A percentile compares a stretch with the other conserved stretches of the same genome.
Evolutionary conservation across 2,329 filamentous ascomycete genomes (phyloP).

Genomic region (Lasiodiplodia citricola): DNA sequence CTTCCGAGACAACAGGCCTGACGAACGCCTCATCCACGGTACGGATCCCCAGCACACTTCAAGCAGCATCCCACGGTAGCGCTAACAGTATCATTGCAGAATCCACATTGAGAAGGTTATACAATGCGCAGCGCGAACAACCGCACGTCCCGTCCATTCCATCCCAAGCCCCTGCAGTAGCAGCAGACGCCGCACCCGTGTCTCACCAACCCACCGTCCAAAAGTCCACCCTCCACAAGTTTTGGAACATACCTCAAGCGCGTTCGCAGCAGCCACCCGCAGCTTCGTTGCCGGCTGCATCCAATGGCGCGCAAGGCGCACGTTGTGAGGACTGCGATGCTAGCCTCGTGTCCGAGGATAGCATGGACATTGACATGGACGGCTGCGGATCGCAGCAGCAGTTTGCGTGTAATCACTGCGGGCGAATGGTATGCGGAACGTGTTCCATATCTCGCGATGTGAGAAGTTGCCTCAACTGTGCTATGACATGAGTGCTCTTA

Average conservation of each 20-base stretch:
- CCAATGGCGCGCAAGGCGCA: slow-evolving; percentile 27
- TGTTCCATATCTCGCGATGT: slow-evolving; percentile 47
- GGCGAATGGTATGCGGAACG: slow-evolving; percentile 47
- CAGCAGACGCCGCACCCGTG: background rate
- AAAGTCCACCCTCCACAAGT: slow-evolving; percentile 51
- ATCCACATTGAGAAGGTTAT: slow-evolving; percentile 52
- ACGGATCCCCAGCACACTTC: slow-evolving; percentile 29
- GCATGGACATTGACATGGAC: slow-evolving; percentile 45
- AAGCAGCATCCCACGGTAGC: slow-evolving; percentile 2
- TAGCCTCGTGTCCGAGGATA: slow-evolving; percentile 38
- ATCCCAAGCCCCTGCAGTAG: slow-evolving; percentile 29
- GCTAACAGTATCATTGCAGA: slow-evolving; percentile 41
- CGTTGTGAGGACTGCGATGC: slow-evolving; percentile 54
- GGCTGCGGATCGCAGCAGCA: slow-evolving; percentile 33
- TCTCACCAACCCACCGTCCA: slow-evolving; percentile 25
- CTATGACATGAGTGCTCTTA: slow-evolving; percentile 30
- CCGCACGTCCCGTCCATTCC: slow-evolving; percentile 38
- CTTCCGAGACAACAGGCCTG: slow-evolving; percentile 62
- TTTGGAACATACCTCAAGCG: slow-evolving; percentile 51
- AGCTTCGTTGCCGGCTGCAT: slow-evolving; percentile 22
- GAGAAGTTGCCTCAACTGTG: slow-evolving; percentile 50
- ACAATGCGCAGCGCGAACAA: slow-evolving; percentile 48
- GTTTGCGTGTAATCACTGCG: slow-evolving; percentile 46
- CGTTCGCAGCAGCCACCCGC: slow-evolving; percentile 34
- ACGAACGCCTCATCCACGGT: slow-evolving; percentile 63